Base-by-base conservation (phyloP, 768 basidiomycete species). In the Boletus sp. region DNA sequence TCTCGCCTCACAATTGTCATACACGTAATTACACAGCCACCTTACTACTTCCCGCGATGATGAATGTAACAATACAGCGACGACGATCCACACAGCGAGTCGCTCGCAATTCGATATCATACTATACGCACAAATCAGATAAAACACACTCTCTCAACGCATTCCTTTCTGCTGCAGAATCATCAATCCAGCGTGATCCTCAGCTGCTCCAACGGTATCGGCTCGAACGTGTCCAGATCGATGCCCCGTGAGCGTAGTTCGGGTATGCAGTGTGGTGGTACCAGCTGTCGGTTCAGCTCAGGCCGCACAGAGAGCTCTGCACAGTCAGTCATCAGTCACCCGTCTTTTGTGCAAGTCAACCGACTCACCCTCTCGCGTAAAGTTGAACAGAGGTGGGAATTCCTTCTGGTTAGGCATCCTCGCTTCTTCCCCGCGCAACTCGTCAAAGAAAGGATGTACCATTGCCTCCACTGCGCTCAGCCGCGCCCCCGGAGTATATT, bases 321-420 rank as follows among this genome's bases (percentile, higher is more conserved):
- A 49, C 30, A 53, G 59, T 15, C 61, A 53, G 18, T 5, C 51
- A 49, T 57, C 32, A 60, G 49, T 44, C 62, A 33, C 7, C 14
- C 39, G 15, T 14, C n/a, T 37, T 18, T 9, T 0, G 12, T 50
- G 45, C 36, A 46, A 54, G 41, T 20, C 0, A 24, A 53, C 24
- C 30, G 36, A 77, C 92, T 76, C 64, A 94, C 94, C 94, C 78
- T 97, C 96, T 61, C 90, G 86, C 54, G 94, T 93, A 71, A 97
- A 98, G 78, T 99, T 85, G 75, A 99, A 98, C 62, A 99, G 76
- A 35, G 83, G 82, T 2, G 97, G 97, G 76, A 98, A 92, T 51
- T 96, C 93, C 73, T 93, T 95, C 59, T 97, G 95, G 64, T 95
- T 97, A 8, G 95, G 94, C 92, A 99, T 92, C 74, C 87, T 85